Conservation (phyloP, 2,329 filamentous ascomycete species). For the Chrysoporthe deuterocubensis region DNA sequence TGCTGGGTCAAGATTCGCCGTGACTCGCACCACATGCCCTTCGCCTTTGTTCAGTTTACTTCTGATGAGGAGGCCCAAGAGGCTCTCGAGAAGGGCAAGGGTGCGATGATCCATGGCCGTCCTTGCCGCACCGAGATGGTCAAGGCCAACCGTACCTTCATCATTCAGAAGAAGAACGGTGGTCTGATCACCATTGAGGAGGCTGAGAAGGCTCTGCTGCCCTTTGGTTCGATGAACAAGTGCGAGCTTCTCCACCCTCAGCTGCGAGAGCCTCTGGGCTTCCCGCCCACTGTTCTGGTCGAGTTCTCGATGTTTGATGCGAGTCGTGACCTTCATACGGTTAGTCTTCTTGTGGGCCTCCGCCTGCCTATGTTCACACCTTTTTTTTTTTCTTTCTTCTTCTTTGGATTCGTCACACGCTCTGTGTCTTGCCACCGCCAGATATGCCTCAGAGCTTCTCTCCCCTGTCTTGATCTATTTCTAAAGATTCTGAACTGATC, state of each 20-base stretch:
- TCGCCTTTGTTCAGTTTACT: conserved; percentile 67
- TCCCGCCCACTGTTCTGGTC: conserved; percentile 49
- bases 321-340: conserved; percentile 51
- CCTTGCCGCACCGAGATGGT: conserved; percentile 67
- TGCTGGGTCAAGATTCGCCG: conserved; percentile 68
- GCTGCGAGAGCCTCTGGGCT: conserved; percentile 39
- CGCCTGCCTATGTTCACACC: not conserved
- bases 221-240: conserved; percentile 49
- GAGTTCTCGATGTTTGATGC: conserved; percentile 57
- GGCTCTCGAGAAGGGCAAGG: conserved; percentile 53
- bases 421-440: not conserved
- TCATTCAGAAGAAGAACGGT: conserved; percentile 48
- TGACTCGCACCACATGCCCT: conserved; percentile 61
- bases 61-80: conserved; percentile 49
- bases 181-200: conserved; percentile 47
- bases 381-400: too few species aligned
- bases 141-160: conserved; percentile 60
- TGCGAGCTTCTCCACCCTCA: conserved; percentile 42
- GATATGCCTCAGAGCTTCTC: not conserved
- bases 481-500: conserved; percentile 27
- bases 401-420: not conserved
- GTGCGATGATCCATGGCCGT: conserved; percentile 56
- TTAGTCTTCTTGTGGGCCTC: conserved; percentile 39
- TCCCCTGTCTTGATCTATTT: not conserved
- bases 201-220: conserved; percentile 46